Evolutionary conservation across 805 yeast genomes (phyloP).

Genomic region (Myxozyma vanderwaltii): DNA sequence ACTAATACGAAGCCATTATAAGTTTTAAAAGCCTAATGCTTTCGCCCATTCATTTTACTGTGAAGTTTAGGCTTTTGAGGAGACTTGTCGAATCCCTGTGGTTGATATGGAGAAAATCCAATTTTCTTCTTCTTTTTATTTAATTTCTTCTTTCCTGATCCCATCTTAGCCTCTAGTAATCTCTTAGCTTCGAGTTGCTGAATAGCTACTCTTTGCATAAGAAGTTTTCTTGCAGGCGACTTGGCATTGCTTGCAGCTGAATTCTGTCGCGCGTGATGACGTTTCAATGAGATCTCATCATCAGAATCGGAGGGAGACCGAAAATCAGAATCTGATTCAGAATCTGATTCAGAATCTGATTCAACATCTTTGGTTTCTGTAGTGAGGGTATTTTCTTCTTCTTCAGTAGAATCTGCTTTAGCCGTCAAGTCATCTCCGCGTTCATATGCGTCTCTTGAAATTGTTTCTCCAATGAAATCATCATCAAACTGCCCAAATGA

Average conservation of each 20-base stretch:
- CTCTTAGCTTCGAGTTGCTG: slow-evolving; percentile 14
- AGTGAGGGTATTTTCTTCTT: no score
- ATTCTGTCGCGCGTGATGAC: neutral
- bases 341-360: neutral
- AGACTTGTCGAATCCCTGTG: slow-evolving; percentile 5
- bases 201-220: slow-evolving; percentile 1
- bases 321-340: neutral
- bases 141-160: neutral
- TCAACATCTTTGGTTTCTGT: neutral
- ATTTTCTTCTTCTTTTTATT: slow-evolving; percentile 8
- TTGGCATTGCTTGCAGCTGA: neutral
- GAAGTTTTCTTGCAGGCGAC: neutral
- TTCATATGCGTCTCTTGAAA: slow-evolving; percentile 23
- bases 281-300: neutral
- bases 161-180: slow-evolving; percentile 3
- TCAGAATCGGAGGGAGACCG: neutral
- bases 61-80: slow-evolving; percentile 3
- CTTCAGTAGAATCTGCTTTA: neutral
- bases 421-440: slow-evolving; percentile 3
- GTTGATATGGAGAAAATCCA: slow-evolving; percentile 7
- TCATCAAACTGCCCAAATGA: slow-evolving; percentile 3
- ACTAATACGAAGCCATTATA: neutral
- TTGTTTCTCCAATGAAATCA: slow-evolving; percentile 15
- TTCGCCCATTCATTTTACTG: slow-evolving; percentile 1
- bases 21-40: neutral